Evolutionary conservation across 768 basidiomycete genomes (phyloP), one percentile per base, ranked within the genome.

Genomic region (Auricularia auricula-judae): DNA sequence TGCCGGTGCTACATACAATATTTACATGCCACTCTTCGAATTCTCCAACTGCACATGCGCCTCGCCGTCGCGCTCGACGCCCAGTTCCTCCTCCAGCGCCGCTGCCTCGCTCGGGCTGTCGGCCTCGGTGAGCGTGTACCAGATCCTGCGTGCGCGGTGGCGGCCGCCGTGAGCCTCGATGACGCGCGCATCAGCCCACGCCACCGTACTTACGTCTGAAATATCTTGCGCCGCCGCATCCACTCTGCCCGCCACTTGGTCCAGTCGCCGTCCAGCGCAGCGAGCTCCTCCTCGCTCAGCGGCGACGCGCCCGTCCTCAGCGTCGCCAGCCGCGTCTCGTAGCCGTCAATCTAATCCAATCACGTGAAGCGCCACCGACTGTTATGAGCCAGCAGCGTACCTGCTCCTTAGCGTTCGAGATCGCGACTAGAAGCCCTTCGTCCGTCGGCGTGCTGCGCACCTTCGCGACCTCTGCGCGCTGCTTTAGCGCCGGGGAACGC

Each of bases 201-300:
- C 7, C 39, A 8, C 39, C 7, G 39, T 42, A 79, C 87, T 70
- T 77, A 91, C 91, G 78, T 82, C 65, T 78, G 82, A 75, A 92
- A 96, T 2, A 88, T 76, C 72, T 89, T 93, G 71, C 81, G 84
- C 64, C 93, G 80, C 29, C 81, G 79, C 39, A 83, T 73, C 93
- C 93, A 96, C 76, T 93, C 88, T 3, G 81, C 79, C 66, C 88
- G 79, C 92, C 92, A 95, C 70, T 82, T 84, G 4, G 69, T 75
- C 88, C 92, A 94, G 36, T 93, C 89, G 1, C 74, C 72, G 65
- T 93, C 86, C 62, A 94, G 77, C 65, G 79, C 76, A 16, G 80
- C 82, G 18, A 90, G 79, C 61, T 93, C 91, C 67, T 86, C 84
- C 7, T 84, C 77, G 18, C 89, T 89, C 36, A 93, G 81, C 33